Evolutionary conservation across 306 rosid species (phyloP).

Genomic region (Trifolium subterraneum): DNA sequence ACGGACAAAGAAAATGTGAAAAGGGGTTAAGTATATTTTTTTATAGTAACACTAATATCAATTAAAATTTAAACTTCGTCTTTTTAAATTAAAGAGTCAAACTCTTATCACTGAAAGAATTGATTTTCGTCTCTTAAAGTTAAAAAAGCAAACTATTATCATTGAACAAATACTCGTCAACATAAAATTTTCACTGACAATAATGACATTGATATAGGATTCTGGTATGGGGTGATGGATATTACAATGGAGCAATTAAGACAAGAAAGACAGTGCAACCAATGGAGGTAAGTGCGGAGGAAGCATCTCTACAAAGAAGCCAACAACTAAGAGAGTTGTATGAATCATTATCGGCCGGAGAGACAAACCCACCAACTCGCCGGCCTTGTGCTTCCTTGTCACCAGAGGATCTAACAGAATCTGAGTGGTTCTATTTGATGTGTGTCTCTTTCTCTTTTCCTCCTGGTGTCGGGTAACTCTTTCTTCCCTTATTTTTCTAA

Average conservation of each 20-base stretch:
- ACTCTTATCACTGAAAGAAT: not conserved
- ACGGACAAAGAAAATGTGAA: too few species aligned
- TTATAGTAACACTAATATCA: too few species aligned
- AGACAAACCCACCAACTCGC: slow-evolving; percentile 74
- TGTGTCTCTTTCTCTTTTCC: slow-evolving; percentile 93
- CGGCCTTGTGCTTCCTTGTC: slow-evolving; percentile 91
- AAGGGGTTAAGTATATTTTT: too few species aligned
- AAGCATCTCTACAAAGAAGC: slow-evolving; percentile 83
- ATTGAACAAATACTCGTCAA: too few species aligned
- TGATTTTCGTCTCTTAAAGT: too few species aligned
- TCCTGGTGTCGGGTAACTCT: slow-evolving; percentile 84
- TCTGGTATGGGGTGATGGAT: slow-evolving; percentile 90
- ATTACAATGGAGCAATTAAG: slow-evolving; percentile 96
- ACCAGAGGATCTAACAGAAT: slow-evolving; percentile 94
- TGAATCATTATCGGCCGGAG: slow-evolving; percentile 75
- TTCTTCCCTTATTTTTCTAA: not conserved
- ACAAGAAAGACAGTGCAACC: slow-evolving; percentile 92
- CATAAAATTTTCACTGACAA: too few species aligned
- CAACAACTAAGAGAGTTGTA: slow-evolving; percentile 95
- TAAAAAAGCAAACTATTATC: too few species aligned
- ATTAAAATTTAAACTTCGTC: not conserved
- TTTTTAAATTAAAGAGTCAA: not conserved
- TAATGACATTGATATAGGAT: slow-evolving; percentile 46
- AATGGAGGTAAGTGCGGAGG: slow-evolving; percentile 83
- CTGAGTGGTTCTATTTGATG: slow-evolving; percentile 99